Evolutionary conservation across 768 basidiomycete genomes (phyloP).

Genomic region (Pilatotrama ljubarskyi): DNA sequence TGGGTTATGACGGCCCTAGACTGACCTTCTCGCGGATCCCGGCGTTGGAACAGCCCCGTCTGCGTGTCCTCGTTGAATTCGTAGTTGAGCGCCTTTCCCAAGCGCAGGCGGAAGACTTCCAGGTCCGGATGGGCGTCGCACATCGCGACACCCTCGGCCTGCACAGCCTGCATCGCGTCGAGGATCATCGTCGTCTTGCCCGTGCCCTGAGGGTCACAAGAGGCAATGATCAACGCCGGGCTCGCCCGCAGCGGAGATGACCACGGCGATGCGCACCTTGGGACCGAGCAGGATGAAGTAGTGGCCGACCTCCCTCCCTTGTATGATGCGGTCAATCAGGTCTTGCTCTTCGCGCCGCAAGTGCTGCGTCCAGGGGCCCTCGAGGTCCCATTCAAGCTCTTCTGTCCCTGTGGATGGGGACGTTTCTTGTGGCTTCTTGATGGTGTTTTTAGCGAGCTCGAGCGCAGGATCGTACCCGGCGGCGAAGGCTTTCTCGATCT

Average conservation of each 20-base stretch:
- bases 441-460: slow-evolving; percentile 58
- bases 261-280: slow-evolving; percentile 48
- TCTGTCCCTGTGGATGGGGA: slow-evolving; percentile 15
- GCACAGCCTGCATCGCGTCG: slow-evolving; percentile 72
- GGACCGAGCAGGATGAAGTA: slow-evolving; percentile 79
- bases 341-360: slow-evolving; percentile 75
- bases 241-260: background rate
- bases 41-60: slow-evolving; percentile 74
- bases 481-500: slow-evolving; percentile 80
- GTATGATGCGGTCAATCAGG: slow-evolving; percentile 73
- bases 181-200: slow-evolving; percentile 85
- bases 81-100: slow-evolving; percentile 85
- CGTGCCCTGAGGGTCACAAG: slow-evolving; percentile 58
- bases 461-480: slow-evolving; percentile 84
- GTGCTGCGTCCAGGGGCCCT: slow-evolving; percentile 55
- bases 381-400: slow-evolving; percentile 35
- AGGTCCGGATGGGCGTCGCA: slow-evolving; percentile 86
- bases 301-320: slow-evolving; percentile 68
- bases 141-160: slow-evolving; percentile 73
- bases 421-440: slow-evolving; percentile 32
- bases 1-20: background rate
- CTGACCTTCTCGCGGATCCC: slow-evolving; percentile 78
- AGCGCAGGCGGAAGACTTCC: slow-evolving; percentile 80
- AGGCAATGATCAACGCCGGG: slow-evolving; percentile 14
- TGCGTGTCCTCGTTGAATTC: slow-evolving; percentile 86